Conservation (phyloP, 768 basidiomycete genomes). For the Glaciozyma antarctica region DNA sequence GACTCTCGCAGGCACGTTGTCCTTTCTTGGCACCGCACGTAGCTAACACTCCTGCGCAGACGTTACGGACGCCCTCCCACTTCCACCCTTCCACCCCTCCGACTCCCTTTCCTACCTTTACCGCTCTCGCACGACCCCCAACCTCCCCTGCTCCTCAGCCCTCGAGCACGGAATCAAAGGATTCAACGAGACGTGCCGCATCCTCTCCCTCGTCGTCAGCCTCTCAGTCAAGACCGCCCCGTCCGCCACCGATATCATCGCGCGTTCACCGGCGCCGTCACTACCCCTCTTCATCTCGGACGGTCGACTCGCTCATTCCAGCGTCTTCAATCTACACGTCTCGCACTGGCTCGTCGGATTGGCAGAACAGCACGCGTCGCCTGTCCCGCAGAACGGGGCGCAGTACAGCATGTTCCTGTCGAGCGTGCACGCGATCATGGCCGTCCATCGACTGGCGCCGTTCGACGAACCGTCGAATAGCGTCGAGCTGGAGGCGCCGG, state of each 20-base stretch:
- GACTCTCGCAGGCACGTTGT: neutral
- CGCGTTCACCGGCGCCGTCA: neutral
- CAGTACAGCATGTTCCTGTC: neutral
- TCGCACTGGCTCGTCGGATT: neutral
- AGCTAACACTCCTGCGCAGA: neutral
- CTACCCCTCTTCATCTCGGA: neutral
- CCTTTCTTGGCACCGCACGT: no score
- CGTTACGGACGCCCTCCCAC: neutral
- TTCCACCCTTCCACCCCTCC: neutral
- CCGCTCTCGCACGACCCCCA: neutral
- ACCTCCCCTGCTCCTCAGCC: neutral
- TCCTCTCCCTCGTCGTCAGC: neutral
- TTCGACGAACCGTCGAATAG: neutral
- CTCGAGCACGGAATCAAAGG: neutral
- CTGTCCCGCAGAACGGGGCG: neutral
- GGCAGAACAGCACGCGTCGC: neutral
- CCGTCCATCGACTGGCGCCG: neutral
- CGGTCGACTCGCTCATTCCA: neutral
- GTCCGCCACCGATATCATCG: neutral
- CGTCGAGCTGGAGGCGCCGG: neutral
- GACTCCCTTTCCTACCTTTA: neutral
- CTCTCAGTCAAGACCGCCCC: neutral
- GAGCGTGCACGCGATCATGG: neutral
- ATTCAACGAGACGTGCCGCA: neutral
- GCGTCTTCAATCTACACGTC: neutral